Percentiles rank a stretch among this genome's conserved stretches.
phyloP scores from a whole-genome alignment of 306 rosid species.

The Dicorynia guianensis region DNA sequence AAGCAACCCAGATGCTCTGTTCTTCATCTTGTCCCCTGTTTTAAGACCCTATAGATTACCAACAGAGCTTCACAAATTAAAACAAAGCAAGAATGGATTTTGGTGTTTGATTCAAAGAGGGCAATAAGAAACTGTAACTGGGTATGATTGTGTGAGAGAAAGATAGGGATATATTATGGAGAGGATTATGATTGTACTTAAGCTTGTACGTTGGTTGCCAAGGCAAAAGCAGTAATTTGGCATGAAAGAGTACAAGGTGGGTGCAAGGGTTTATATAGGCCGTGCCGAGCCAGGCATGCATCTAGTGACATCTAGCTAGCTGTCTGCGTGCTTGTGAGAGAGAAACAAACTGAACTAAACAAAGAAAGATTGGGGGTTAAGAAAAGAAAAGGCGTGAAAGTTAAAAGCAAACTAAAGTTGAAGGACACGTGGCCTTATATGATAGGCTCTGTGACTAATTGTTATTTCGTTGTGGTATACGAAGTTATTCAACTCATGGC shows the following conservation, averaged over 20 bases:
- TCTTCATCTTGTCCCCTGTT: slow-evolving; percentile 38
- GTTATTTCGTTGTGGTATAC: too few relatives aligned
- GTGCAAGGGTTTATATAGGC: slow-evolving; percentile 16
- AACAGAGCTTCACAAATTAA: not conserved
- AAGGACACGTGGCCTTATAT: slow-evolving; percentile 12
- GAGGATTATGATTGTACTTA: slow-evolving; percentile 7
- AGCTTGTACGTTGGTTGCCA: not conserved
- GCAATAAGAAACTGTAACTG: not conserved
- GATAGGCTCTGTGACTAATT: slow-evolving; percentile 12
- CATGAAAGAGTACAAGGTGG: slow-evolving; percentile 29
- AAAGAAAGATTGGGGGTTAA: slow-evolving; percentile 44
- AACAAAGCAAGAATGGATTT: not conserved
- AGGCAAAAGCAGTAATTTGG: slow-evolving; percentile 35
- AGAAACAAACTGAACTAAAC: slow-evolving; percentile 10
- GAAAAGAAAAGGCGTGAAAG: slow-evolving; percentile 39
- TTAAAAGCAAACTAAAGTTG: not conserved
- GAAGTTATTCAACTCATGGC: not conserved
- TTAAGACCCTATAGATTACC: not conserved
- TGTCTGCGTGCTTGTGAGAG: not conserved
- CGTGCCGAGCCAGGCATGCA: not conserved
- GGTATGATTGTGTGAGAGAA: not conserved
- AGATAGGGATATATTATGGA: not conserved
- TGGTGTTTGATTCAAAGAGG: not conserved
- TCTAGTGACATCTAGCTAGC: not conserved
- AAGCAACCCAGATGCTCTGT: slow-evolving; percentile 42